Evolutionary conservation across 129 eudicot species (phyloP), one percentile per base, ranked within the genome.

Genomic region (Arctium lappa): DNA sequence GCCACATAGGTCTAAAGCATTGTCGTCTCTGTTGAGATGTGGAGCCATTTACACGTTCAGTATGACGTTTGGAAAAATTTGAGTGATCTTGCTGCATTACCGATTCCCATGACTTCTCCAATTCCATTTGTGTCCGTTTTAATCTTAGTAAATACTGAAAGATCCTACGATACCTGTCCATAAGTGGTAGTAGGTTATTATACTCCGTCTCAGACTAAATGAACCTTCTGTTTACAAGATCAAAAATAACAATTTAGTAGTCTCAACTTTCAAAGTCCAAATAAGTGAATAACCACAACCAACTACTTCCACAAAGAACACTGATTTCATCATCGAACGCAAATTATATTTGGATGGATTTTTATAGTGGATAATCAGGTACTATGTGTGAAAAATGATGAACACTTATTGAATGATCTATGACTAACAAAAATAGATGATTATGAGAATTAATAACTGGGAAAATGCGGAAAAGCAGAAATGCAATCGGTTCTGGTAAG

Each of bases 21-120:
- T 95, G 99, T 34, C 98, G 84, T 56, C 89, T 86, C 84, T 91
- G 97, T 80, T 89, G 97, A 81, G 95, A 89, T 66, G 76, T 73
- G 48, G 92, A 91, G 74, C 89, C 84, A 74, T 80, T 88, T 69
- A 22, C 72, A 65, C 85, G 86, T 29, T 91, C 93, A 42, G 80
- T 87, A 34, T 89, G 91, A 69, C 80, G 91, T 73, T 89, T 86
- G 74, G 97, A 86, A 86, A 95, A 91, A 42, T 90, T 97, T 8
- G 92, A 86, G 89, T 93, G 98, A 86, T 91, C 99, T 89, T 95
- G 97, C 73, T 95, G 97, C 99, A 91, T 95, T 38, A 93, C 98
- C 71, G 97, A 91, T 82, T 97, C 99, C 99, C 99, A 95, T 39
- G 98, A 91, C 84, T 95, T 95, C 74, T 95, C 99, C 83, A 95